Evolutionary conservation across 768 basidiomycete species (phyloP).

Genomic region (Suillus variegatus): DNA sequence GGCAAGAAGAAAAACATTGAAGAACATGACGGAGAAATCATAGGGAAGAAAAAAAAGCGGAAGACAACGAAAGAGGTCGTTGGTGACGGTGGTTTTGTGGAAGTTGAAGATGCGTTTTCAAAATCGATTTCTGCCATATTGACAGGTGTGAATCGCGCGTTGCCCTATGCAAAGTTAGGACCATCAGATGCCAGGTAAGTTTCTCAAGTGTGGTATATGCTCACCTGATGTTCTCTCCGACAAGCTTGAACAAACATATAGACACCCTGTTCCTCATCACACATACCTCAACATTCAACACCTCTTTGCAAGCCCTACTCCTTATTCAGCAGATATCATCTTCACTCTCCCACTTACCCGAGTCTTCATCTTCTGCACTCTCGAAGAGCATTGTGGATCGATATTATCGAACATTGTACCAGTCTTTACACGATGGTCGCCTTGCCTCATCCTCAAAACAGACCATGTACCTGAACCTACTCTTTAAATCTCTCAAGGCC

Average conservation of each 20-base stretch:
- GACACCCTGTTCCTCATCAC: slow-evolving; percentile 94
- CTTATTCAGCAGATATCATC: slow-evolving; percentile 83
- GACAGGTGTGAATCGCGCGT: slow-evolving; percentile 91
- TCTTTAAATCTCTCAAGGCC: slow-evolving; percentile 87
- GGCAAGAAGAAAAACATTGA: slow-evolving; percentile 26
- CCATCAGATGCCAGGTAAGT: slow-evolving; percentile 64
- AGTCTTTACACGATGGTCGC: slow-evolving; percentile 83
- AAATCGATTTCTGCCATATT: slow-evolving; percentile 87
- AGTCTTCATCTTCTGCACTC: slow-evolving; percentile 39
- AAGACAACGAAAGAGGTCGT: slow-evolving; percentile 44
- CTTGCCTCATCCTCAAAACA: slow-evolving; percentile 87
- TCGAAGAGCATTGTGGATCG: slow-evolving; percentile 58
- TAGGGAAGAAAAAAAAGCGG: slow-evolving; percentile 25
- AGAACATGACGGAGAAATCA: slow-evolving; percentile 34
- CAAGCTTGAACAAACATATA: slow-evolving; percentile 81
- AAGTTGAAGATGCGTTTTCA: slow-evolving; percentile 78
- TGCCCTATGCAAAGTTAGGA: slow-evolving; percentile 88
- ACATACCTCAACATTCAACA: slow-evolving; percentile 95
- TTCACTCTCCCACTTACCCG: slow-evolving; percentile 45
- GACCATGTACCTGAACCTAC: slow-evolving; percentile 93
- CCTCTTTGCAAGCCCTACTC: slow-evolving; percentile 88
- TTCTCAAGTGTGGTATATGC: not conserved
- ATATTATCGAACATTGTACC: slow-evolving; percentile 84
- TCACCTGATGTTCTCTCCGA: slow-evolving; percentile 9
- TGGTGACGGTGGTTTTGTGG: slow-evolving; percentile 67